These are phyloP conservation scores for Mortierella sp. DNA, from an alignment of 371 early-diverging fungal genomes.

Conservation along the genomic window DNA sequence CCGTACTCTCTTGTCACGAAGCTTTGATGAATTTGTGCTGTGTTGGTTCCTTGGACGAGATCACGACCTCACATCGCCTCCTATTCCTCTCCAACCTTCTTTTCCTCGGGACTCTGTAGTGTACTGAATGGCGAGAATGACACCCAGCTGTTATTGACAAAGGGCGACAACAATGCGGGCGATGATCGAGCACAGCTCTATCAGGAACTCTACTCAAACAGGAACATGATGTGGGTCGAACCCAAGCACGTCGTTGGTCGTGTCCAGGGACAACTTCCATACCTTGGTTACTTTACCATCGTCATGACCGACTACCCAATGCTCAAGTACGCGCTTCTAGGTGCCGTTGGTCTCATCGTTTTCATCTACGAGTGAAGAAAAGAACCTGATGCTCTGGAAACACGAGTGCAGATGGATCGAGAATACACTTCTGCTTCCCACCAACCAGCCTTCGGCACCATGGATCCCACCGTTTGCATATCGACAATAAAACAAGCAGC, in stretches of 20 bases:
- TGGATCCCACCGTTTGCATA: no score
- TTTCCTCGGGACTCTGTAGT: neutral
- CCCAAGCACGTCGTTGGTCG: slow-evolving; percentile 90
- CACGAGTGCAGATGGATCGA: no score
- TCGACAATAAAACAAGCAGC: no score
- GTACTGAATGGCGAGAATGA: slow-evolving; percentile 71
- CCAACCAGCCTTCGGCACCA: no score
- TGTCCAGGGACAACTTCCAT: slow-evolving; percentile 90
- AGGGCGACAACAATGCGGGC: slow-evolving; percentile 97
- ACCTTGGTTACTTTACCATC: slow-evolving; percentile 97
- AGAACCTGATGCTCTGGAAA: neutral
- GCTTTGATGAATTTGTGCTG: no score
- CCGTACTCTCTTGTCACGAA: no score
- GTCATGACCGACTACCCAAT: slow-evolving; percentile 95
- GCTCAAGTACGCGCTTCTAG: slow-evolving; percentile 84
- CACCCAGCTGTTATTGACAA: slow-evolving; percentile 91
- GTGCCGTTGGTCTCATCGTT: slow-evolving; percentile 79
- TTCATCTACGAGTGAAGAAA: slow-evolving; percentile 55
- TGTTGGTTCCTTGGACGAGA: no score
- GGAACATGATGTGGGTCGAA: slow-evolving; percentile 91
- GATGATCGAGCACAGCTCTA: slow-evolving; percentile 98
- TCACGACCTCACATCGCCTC: neutral
- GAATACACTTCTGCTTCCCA: no score
- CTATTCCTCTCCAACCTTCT: neutral
- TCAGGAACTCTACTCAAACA: slow-evolving; percentile 58